Percentiles rank a stretch among this genome's conserved stretches.
phyloP scores from a whole-genome alignment of 169 alveolate species.

The Eimeria acervulina region DNA sequence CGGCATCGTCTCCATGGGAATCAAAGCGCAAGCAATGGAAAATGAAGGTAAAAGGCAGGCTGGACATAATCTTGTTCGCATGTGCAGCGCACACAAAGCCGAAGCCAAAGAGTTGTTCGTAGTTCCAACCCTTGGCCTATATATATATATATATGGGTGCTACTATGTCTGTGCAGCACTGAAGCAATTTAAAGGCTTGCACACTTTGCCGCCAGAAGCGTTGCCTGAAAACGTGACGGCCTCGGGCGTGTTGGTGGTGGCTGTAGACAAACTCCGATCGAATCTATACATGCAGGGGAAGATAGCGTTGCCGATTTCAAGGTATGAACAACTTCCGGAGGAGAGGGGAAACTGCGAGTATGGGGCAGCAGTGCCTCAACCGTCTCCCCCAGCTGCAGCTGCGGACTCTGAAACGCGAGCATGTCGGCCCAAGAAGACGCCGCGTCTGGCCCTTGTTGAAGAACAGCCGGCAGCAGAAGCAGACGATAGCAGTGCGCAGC shows the following conservation, averaged over 20 bases:
- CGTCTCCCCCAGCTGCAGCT: background rate
- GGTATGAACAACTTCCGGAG: background rate
- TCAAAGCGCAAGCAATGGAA: constrained; percentile 88
- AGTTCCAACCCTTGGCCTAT: too few relatives aligned
- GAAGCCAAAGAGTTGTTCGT: background rate
- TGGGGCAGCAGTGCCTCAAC: background rate
- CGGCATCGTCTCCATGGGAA: constrained; percentile 91
- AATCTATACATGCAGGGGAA: constrained; percentile 49
- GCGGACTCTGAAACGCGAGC: background rate
- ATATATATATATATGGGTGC: background rate
- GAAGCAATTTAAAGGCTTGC: constrained; percentile 85
- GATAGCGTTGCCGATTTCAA: constrained; percentile 55
- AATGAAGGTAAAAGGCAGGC: constrained; percentile 85
- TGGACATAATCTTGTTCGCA: background rate
- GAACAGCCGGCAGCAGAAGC: constrained; percentile 12
- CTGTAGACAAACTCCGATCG: constrained; percentile 74
- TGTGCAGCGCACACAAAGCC: constrained; percentile 66
- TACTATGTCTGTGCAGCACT: constrained; percentile 66
- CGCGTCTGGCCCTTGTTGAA: background rate
- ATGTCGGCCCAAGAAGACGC: background rate
- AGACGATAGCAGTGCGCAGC: constrained; percentile 11
- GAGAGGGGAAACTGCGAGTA: background rate
- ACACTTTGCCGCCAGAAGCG: constrained; percentile 63
- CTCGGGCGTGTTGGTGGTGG: constrained; percentile 64
- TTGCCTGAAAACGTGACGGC: constrained; percentile 84